phyloP scores from a whole-genome alignment of 129 eudicot genomes.

The Ambrosia artemisiifolia region DNA sequence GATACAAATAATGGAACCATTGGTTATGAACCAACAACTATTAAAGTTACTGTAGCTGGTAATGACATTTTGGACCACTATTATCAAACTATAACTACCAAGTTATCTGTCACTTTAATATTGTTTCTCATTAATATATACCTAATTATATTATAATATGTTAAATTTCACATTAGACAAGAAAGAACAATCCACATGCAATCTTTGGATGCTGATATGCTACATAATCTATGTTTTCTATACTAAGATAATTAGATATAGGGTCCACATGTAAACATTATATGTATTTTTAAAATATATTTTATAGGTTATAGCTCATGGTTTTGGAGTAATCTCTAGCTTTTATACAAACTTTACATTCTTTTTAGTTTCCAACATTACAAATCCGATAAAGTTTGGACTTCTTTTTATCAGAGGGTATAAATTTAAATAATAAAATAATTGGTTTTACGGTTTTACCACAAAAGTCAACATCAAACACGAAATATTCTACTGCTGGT shows the following conservation, averaged over 20 bases:
- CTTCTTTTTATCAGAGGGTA: no score
- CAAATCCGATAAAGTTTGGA: no score
- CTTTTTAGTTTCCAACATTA: background rate
- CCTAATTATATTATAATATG: conserved; percentile 14
- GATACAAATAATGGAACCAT: conserved; percentile 13
- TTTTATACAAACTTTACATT: background rate
- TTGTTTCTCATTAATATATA: background rate
- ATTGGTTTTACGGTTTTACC: conserved; percentile 13
- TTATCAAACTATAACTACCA: conserved; percentile 23
- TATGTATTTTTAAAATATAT: conserved; percentile 10
- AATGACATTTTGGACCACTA: conserved; percentile 23
- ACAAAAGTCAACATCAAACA: conserved; percentile 21
- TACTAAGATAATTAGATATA: background rate
- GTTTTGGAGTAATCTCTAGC: background rate
- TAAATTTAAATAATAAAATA: background rate
- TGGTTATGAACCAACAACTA: conserved; percentile 16
- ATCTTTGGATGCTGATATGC: conserved; percentile 13
- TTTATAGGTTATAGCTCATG: background rate
- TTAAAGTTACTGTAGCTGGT: conserved; percentile 15
- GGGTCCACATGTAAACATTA: conserved; percentile 36
- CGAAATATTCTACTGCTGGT: background rate
- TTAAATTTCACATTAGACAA: conserved; percentile 13
- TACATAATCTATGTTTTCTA: conserved; percentile 17
- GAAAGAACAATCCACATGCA: conserved; percentile 22
- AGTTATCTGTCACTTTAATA: conserved; percentile 21